Evolutionary conservation across 2,329 filamentous ascomycete species (phyloP).

Genomic region (Fusarium sacchari): DNA sequence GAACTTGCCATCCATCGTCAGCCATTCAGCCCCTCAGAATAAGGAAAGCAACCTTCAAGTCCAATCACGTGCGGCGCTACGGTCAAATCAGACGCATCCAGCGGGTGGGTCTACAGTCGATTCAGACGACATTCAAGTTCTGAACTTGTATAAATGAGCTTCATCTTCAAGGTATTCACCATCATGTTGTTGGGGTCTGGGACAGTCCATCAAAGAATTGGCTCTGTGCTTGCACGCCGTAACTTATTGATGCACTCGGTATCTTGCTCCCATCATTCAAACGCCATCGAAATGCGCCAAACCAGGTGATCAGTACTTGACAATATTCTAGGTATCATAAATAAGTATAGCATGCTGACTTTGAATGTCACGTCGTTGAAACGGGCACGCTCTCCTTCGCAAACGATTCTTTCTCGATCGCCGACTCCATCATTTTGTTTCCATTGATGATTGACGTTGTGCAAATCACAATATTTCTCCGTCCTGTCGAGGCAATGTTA

Average conservation of each 20-base stretch:
- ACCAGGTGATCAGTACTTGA: constrained; percentile 14
- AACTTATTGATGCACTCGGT: neutral
- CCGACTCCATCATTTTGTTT: constrained; percentile 86
- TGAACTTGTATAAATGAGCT: constrained; percentile 20
- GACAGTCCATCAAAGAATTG: neutral
- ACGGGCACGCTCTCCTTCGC: constrained; percentile 52
- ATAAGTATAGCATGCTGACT: constrained; percentile 3
- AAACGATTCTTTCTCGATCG: constrained; percentile 77
- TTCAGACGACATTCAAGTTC: constrained; percentile 28
- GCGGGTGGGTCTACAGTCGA: constrained; percentile 33
- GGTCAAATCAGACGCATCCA: constrained; percentile 37
- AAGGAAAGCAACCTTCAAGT: constrained; percentile 37
- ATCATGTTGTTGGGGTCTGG: neutral
- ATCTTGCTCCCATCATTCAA: neutral
- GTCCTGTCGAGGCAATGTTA: constrained; percentile 57
- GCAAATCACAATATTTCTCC: constrained; percentile 88
- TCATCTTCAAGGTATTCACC: neutral
- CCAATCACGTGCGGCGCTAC: constrained; percentile 39
- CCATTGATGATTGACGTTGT: constrained; percentile 93
- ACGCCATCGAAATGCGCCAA: constrained; percentile 11
- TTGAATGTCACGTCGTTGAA: constrained; percentile 25
- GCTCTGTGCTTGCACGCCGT: neutral
- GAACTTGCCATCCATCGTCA: constrained; percentile 40
- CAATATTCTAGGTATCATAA: constrained; percentile 32
- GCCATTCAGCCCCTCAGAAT: constrained; percentile 44